Conservation (phyloP, 164 flowering plant genomes). For the Cinnamomum micranthum region DNA sequence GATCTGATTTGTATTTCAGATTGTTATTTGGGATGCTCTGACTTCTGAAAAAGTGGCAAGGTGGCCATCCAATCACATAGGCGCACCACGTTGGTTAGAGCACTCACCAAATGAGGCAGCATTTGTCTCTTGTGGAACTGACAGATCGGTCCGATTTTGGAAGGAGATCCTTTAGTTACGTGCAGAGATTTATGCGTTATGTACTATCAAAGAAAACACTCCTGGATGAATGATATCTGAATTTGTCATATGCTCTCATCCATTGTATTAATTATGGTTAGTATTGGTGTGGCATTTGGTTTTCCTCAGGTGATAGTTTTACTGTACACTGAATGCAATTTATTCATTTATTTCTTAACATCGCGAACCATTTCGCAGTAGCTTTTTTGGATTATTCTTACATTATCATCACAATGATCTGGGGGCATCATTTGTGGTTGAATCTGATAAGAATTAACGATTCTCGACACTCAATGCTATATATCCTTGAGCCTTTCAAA, state of each 20-base stretch:
- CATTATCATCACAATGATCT: no score
- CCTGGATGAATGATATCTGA: no score
- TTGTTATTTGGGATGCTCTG: constrained; percentile 78
- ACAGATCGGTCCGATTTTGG: constrained; percentile 76
- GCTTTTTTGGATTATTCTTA: not conserved
- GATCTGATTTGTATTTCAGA: constrained; percentile 34
- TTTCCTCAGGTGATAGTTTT: not conserved
- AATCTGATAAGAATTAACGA: no score
- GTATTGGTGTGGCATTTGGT: not conserved
- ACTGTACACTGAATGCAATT: not conserved
- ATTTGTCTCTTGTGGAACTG: constrained; percentile 74
- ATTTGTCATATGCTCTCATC: not conserved
- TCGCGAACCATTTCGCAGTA: not conserved
- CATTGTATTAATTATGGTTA: not conserved
- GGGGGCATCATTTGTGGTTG: no score
- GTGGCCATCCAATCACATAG: constrained; percentile 74
- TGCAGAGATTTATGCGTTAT: not conserved
- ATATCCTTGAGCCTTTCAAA: no score
- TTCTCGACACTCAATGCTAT: no score
- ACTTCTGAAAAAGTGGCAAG: constrained; percentile 69
- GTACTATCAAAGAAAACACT: no score
- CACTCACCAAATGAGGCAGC: constrained; percentile 81
- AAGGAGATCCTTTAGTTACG: constrained; percentile 42
- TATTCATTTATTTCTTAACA: not conserved
- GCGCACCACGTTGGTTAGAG: constrained; percentile 81